Base-by-base conservation (phyloP, 768 basidiomycete genomes). In the Calvatia gigantea region DNA sequence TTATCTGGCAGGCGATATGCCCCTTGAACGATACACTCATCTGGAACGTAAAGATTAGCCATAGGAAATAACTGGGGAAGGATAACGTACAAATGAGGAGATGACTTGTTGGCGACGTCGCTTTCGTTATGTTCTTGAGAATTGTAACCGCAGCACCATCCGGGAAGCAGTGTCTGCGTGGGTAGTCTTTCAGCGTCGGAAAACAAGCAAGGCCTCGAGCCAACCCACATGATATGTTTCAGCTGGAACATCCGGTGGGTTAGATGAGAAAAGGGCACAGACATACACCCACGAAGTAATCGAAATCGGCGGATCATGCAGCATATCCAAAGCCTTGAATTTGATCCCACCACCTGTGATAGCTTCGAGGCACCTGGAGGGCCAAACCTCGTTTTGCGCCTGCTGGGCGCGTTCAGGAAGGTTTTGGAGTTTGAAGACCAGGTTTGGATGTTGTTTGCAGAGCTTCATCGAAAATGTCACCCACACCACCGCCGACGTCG, bases 401-500 rank as follows among this genome's bases (percentile, higher is more conserved):
- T 71, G 67, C 6, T 60, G n/a, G 15, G 74, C 64, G 1, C 66
- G 63, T 1, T 58, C 56, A 1, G 68, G 69, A 3, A 69, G 58
- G 53, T 77, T 77, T 54, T 78, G 75, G 14, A 76, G 61, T 25
- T 71, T 62, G n/a, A 75, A 48, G 33, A 67, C 63, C 4, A 77
- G 59, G 14, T 69, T 63, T 0, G 76, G 70, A 53, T 68, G 68
- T 2, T 57, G 60, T 55, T 70, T 71, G 1, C 65, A 54, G 1
- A 79, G 64, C 6, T 58, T 56, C 38, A 77, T 64, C 1, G 69
- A 62, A n/a, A 15, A 69, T 61, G 41, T 67, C 61, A 1, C 77
- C 77, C 39, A 70, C 65, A 5, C 73, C 70, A 6, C 74, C 71
- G 12, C 73, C 76, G 9, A 77, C 65, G 61, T 78, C 76, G 49